A percentile compares a stretch with the other conserved stretches of the same genome.
Conservation (phyloP, 306 rosid species). For the Castanopsis chinensis region DNA sequence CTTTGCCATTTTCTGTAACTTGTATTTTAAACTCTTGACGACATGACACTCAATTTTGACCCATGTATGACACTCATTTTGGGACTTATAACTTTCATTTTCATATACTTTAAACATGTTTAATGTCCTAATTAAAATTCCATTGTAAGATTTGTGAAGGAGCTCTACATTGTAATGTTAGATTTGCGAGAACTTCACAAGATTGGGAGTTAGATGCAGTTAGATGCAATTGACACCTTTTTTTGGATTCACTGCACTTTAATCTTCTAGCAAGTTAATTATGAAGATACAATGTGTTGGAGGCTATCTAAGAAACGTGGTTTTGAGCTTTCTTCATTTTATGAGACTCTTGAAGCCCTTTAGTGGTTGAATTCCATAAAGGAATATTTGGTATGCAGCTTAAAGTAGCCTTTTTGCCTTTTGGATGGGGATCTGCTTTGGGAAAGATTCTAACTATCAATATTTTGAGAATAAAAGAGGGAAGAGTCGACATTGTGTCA, state of each 20-base stretch:
- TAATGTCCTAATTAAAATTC: too few species aligned
- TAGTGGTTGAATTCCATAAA: not conserved
- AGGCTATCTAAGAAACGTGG: too few species aligned
- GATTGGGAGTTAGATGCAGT: not conserved
- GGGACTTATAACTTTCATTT: not conserved
- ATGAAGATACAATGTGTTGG: too few species aligned
- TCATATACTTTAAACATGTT: not conserved
- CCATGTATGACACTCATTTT: not conserved
- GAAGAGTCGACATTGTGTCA: not conserved
- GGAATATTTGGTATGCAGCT: not conserved
- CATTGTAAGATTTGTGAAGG: too few species aligned
- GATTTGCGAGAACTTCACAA: not conserved
- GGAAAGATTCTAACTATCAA: not conserved
- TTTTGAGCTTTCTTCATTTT: not conserved
- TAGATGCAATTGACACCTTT: not conserved
- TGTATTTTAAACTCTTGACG: not conserved
- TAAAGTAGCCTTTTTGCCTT: not conserved
- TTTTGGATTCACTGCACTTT: too few species aligned
- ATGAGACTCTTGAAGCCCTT: not conserved
- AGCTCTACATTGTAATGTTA: not conserved
- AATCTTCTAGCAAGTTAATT: too few species aligned
- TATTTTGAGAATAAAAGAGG: not conserved
- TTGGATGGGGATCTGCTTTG: not conserved
- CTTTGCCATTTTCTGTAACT: not conserved
- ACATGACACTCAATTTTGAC: not conserved